A percentile compares a stretch with the other conserved stretches of the same genome.
These are phyloP conservation scores for Pestalotiopsis sp. DNA, from an alignment of 2,329 filamentous ascomycete genomes.

Conservation along the genomic window DNA sequence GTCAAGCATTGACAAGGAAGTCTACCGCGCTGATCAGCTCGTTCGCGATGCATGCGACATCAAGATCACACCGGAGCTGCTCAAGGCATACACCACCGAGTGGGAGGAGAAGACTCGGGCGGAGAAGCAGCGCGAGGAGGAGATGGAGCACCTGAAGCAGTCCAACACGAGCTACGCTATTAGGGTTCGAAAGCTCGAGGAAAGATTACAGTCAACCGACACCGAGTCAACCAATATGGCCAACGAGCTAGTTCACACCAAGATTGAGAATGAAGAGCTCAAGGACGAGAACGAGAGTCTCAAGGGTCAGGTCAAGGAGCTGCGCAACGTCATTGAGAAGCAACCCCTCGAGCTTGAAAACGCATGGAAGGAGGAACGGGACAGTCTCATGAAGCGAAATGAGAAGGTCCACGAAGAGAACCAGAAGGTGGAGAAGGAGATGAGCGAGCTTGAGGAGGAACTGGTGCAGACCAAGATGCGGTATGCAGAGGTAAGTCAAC, in stretches of 20 bases:
- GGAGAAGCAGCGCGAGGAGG: slow-evolving; percentile 81
- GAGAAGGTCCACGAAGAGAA: slow-evolving; percentile 95
- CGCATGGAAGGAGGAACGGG: slow-evolving; percentile 81
- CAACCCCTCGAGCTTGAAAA: slow-evolving; percentile 89
- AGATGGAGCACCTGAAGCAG: slow-evolving; percentile 73
- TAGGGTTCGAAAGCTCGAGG: slow-evolving; percentile 83
- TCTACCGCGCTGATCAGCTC: slow-evolving; percentile 92
- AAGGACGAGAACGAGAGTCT: slow-evolving; percentile 88
- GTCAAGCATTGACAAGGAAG: slow-evolving; percentile 87
- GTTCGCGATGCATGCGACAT: slow-evolving; percentile 91
- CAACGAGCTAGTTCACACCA: slow-evolving; percentile 87
- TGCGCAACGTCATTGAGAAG: slow-evolving; percentile 83
- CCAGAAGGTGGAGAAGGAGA: slow-evolving; percentile 80
- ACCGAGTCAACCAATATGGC: slow-evolving; percentile 88
- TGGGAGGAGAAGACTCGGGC: slow-evolving; percentile 90
- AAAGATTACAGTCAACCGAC: slow-evolving; percentile 85
- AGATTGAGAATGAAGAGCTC: slow-evolving; percentile 90
- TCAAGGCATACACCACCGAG: slow-evolving; percentile 79
- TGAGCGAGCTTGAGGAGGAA: slow-evolving; percentile 89
- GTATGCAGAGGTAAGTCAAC: slow-evolving; percentile 83
- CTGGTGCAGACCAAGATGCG: slow-evolving; percentile 93
- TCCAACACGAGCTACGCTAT: slow-evolving; percentile 69
- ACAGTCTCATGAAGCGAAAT: slow-evolving; percentile 89
- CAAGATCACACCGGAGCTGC: slow-evolving; percentile 79
- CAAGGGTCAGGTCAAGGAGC: slow-evolving; percentile 80